Conservation (phyloP, 2,329 filamentous ascomycete species). For the Fusarium fracticaudum region DNA sequence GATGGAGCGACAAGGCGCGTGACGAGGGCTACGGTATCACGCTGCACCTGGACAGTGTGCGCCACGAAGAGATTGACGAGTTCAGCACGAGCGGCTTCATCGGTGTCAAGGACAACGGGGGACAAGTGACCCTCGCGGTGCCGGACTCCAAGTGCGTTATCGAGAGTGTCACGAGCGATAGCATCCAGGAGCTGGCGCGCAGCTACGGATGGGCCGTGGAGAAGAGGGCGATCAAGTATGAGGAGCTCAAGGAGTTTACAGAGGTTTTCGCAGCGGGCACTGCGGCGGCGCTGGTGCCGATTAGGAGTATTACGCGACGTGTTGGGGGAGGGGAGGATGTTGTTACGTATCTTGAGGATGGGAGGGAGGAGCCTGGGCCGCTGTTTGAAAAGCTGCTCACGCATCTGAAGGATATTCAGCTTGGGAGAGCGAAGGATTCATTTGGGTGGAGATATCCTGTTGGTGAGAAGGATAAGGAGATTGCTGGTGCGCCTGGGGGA, state of each 20-base stretch:
- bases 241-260: conserved; percentile 61
- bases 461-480: conserved; percentile 55
- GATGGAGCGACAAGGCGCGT: conserved; percentile 85
- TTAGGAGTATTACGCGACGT: conserved; percentile 85
- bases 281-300: conserved; percentile 89
- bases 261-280: conserved; percentile 95
- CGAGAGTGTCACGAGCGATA: conserved; percentile 84
- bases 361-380: conserved; percentile 75
- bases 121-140: conserved; percentile 78
- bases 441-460: conserved; percentile 76
- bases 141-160: conserved; percentile 90
- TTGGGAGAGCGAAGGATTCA: conserved; percentile 78
- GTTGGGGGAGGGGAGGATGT: conserved; percentile 55
- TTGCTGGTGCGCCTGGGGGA: conserved; percentile 40
- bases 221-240: conserved; percentile 73
- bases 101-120: conserved; percentile 71
- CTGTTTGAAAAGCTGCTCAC: conserved; percentile 76
- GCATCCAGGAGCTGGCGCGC: conserved; percentile 77
- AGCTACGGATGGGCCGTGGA: conserved; percentile 88
- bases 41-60: conserved; percentile 88
- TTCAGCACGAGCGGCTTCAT: conserved; percentile 96
- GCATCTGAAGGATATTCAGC: conserved; percentile 86
- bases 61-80: conserved; percentile 88
- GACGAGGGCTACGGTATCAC: conserved; percentile 91
- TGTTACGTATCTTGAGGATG: conserved; percentile 63